Conservation (phyloP, 345 rosid species). For the Barbarea vulgaris region DNA sequence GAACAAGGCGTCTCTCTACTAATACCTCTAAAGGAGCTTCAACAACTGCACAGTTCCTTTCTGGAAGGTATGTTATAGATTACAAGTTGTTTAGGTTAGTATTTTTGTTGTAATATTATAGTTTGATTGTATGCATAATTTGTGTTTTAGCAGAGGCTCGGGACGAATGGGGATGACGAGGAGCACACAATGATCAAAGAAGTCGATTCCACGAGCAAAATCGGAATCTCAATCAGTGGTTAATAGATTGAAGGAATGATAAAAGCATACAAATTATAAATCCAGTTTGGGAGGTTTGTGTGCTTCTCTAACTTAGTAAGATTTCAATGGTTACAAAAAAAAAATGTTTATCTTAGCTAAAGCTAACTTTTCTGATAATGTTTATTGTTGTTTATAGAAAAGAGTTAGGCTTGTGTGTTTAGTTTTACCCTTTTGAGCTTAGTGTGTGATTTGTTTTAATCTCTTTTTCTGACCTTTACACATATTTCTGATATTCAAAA, state of each 20-base stretch:
- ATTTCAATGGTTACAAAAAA: constrained; percentile 20
- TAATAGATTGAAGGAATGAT: constrained; percentile 20
- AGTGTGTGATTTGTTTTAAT: constrained; percentile 9
- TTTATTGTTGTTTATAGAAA: constrained; percentile 20
- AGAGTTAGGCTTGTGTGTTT: constrained; percentile 22
- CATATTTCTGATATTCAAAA: not conserved
- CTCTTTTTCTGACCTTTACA: not conserved
- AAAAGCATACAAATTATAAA: constrained; percentile 33
- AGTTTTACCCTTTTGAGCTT: not conserved
- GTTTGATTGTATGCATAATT: no score
- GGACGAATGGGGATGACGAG: constrained; percentile 40
- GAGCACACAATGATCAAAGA: constrained; percentile 36
- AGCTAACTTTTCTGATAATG: constrained; percentile 17
- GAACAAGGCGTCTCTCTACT: constrained; percentile 71
- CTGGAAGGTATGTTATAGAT: constrained; percentile 65
- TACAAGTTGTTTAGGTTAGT: not conserved
- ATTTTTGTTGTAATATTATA: no score
- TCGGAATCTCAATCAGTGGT: not conserved
- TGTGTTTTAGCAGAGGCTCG: constrained; percentile 34
- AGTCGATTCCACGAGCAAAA: constrained; percentile 26
- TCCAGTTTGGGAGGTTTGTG: constrained; percentile 21
- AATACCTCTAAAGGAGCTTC: constrained; percentile 59
- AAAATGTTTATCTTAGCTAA: not conserved
- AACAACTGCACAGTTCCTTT: constrained; percentile 71
- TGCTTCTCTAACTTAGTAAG: constrained; percentile 37